phyloP scores from a whole-genome alignment of 1,139 yeast genomes.

The Yamadazyma sp. region DNA sequence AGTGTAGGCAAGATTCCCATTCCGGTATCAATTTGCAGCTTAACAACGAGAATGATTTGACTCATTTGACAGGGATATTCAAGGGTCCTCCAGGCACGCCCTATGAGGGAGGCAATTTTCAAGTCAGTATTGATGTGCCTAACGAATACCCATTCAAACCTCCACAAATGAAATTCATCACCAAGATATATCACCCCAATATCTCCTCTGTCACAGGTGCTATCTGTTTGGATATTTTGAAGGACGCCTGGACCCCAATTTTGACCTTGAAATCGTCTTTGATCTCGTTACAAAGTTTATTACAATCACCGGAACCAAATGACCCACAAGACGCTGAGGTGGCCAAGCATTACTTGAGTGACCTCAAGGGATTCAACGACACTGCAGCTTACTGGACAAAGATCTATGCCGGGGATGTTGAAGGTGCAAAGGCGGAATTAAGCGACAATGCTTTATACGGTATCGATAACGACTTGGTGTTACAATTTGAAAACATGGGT shows the following conservation, averaged over 20 bases:
- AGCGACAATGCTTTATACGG: slow-evolving; percentile 70
- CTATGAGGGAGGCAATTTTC: slow-evolving; percentile 83
- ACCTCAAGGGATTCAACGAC: slow-evolving; percentile 69
- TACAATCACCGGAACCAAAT: slow-evolving; percentile 93
- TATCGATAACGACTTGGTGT: slow-evolving; percentile 68
- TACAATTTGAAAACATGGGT: slow-evolving; percentile 83
- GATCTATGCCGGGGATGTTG: slow-evolving; percentile 61
- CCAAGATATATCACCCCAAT: slow-evolving; percentile 93
- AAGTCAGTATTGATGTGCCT: slow-evolving; percentile 87
- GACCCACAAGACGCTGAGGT: slow-evolving; percentile 99
- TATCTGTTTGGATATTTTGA: slow-evolving; percentile 83
- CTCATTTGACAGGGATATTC: slow-evolving; percentile 83
- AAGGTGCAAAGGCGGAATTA: slow-evolving; percentile 28
- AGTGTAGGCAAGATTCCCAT: slow-evolving; percentile 76
- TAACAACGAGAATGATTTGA: slow-evolving; percentile 76
- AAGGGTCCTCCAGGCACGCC: slow-evolving; percentile 97
- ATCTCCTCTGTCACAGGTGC: slow-evolving; percentile 98
- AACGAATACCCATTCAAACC: slow-evolving; percentile 90
- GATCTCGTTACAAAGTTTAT: slow-evolving; percentile 85
- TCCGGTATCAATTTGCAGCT: slow-evolving; percentile 72
- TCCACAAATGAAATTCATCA: slow-evolving; percentile 88
- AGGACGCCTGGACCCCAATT: slow-evolving; percentile 99
- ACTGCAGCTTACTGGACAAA: slow-evolving; percentile 91
- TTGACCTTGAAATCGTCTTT: slow-evolving; percentile 86
- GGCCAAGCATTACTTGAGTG: slow-evolving; percentile 77